Evolutionary conservation across 2,329 filamentous ascomycete species (phyloP), one percentile per base, ranked within the genome.

Genomic region (Calonectria naviculata): DNA sequence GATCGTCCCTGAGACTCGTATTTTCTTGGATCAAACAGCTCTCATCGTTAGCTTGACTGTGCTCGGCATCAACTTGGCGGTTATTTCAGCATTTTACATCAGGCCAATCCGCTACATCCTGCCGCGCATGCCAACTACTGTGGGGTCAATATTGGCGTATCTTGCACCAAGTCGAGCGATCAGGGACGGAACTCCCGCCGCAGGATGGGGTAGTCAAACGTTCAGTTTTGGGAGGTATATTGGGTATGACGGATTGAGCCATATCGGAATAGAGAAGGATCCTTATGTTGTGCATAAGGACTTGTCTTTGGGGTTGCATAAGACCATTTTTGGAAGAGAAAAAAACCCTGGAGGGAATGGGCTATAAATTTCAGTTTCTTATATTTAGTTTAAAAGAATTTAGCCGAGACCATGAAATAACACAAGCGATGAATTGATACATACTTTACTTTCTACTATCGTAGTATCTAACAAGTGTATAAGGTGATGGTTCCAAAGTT

Each of bases 221-320:
- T 70, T 67, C 36, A 65, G 68, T 19, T 67, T 67, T 24, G 68
- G 68, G 2, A 56, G 68, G n/a, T 67, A 64, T 24, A 26, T 63
- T 28, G 68, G 56, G 4, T 29, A 63, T 7, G 64, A 67, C 12
- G 68, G 64, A 8, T 26, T 42, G 21, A 42, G 34, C 1, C 41
- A 71, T 41, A 19, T 71, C 6, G 68, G 68, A 3, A 49, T 71
- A 36, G 68, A 71, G 28, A 29, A 34, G 26, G 66, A 68, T 34
- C 60, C 66, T 1, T 29, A 56, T 34, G 66, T 68, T 19, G 7
- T 54, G 13, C 36, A 21, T 19, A 67, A 36, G 24, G 54, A 54
- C 21, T 21, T 24, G 5, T 49, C 60, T 31, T 26, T 34, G 21
- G 61, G 61, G 2, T 26, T 34, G 1, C 46, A 65, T n/a, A 65